Conservation (phyloP, 140 eudicot species). For the Oenanthe javanica region DNA sequence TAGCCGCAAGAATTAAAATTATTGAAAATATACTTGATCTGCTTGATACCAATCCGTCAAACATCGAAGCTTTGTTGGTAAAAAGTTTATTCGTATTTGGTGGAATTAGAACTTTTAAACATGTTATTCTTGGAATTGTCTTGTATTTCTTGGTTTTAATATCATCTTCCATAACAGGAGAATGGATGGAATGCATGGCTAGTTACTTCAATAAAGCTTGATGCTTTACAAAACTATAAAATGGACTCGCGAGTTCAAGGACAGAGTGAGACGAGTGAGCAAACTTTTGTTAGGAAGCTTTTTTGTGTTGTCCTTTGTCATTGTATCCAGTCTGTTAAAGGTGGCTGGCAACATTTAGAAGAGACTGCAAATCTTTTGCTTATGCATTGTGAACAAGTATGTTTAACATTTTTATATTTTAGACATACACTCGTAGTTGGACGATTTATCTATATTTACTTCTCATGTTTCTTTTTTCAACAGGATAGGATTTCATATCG, state of each 20-base stretch:
- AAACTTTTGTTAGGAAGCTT: conserved; percentile 43
- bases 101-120: neutral
- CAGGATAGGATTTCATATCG: conserved; percentile 64
- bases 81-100: conserved; percentile 2
- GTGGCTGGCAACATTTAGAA: conserved; percentile 97
- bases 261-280: conserved; percentile 50
- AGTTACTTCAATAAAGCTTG: conserved; percentile 68
- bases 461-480: conserved; percentile 14
- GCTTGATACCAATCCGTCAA: conserved; percentile 82
- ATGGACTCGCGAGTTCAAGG: conserved; percentile 24
- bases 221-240: conserved; percentile 60
- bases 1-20: conserved; percentile 53
- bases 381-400: conserved; percentile 62
- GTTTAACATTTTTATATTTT: conserved; percentile 14
- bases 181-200: conserved; percentile 93
- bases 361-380: conserved; percentile 86
- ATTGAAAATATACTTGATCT: conserved; percentile 76
- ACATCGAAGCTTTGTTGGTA: conserved; percentile 93
- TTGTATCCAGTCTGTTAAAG: conserved; percentile 57
- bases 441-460: neutral
- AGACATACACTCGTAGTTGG: neutral
- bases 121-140: conserved; percentile 1
- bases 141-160: neutral
- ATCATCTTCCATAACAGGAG: conserved; percentile 36
- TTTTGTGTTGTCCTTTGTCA: conserved; percentile 77